Evolutionary conservation across 1,139 yeast species (phyloP).

Genomic region (Taphrina communis): DNA sequence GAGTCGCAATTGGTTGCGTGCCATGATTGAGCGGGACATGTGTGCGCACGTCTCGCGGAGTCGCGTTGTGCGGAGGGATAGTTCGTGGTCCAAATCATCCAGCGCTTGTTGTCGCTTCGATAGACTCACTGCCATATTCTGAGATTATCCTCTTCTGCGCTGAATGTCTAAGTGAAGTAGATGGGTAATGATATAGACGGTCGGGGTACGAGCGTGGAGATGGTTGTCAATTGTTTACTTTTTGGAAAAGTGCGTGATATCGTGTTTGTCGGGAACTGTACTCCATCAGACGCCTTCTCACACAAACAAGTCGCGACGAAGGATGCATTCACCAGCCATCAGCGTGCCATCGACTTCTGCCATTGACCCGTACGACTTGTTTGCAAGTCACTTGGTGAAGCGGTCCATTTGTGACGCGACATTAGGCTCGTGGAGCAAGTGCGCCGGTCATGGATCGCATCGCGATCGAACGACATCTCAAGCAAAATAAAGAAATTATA

Average conservation of each 20-base stretch:
- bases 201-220: not conserved
- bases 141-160: not conserved
- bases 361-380: no score
- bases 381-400: no score
- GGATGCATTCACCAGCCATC: conserved; percentile 16
- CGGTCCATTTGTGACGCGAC: no score
- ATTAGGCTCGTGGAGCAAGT: not conserved
- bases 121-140: not conserved
- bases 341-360: not conserved
- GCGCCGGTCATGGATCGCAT: conserved; percentile 19
- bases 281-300: not conserved
- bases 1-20: conserved; percentile 28
- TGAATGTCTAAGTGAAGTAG: no score
- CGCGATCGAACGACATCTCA: conserved; percentile 29
- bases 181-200: no score
- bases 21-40: conserved; percentile 18
- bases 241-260: not conserved
- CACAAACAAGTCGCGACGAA: conserved; percentile 12
- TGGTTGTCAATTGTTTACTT: conserved; percentile 28
- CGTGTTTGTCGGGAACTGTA: not conserved
- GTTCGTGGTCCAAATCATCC: conserved; percentile 17
- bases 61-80: conserved; percentile 4
- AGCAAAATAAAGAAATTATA: conserved; percentile 37
- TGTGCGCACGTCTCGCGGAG: conserved; percentile 16
- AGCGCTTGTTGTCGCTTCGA: conserved; percentile 10